These are phyloP conservation scores for Gaultheria prostrata DNA, from an alignment of 148 eudicot genomes.

Conservation along the genomic window DNA sequence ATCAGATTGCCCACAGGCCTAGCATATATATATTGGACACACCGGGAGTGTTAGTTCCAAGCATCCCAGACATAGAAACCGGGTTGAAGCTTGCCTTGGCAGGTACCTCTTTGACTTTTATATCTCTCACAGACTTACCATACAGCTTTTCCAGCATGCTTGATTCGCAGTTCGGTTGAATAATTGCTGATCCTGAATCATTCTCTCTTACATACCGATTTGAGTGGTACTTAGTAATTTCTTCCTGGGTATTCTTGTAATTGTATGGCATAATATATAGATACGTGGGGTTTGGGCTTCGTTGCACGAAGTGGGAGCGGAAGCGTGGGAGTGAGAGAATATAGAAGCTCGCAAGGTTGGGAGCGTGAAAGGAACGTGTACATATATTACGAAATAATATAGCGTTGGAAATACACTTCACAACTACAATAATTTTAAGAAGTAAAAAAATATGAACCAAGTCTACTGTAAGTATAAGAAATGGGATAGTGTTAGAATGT, in stretches of 20 bases:
- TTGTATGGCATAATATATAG: background rate
- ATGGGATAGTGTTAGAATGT: too few relatives aligned
- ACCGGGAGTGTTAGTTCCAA: slow-evolving; percentile 94
- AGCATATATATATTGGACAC: slow-evolving; percentile 97
- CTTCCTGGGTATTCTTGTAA: background rate
- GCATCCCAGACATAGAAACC: slow-evolving; percentile 85
- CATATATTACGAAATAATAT: too few relatives aligned
- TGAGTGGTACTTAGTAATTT: background rate
- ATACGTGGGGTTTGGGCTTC: background rate
- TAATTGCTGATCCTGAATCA: background rate
- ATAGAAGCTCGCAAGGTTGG: too few relatives aligned
- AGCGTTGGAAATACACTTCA: too few relatives aligned
- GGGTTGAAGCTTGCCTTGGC: slow-evolving; percentile 88
- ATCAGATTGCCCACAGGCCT: slow-evolving; percentile 90
- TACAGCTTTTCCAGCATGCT: background rate
- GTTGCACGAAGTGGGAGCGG: too few relatives aligned
- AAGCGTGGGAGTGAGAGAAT: too few relatives aligned
- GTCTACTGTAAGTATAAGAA: too few relatives aligned
- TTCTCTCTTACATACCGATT: background rate
- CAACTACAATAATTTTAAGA: too few relatives aligned
- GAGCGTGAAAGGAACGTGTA: too few relatives aligned
- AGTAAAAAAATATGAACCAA: too few relatives aligned
- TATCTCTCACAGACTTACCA: background rate
- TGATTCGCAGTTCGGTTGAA: background rate
- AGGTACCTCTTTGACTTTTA: slow-evolving; percentile 37